Percentiles rank a stretch among this genome's conserved stretches.
phyloP scores from a whole-genome alignment of 139 green algal genomes.

The Pseudopediastrum boryanum region DNA sequence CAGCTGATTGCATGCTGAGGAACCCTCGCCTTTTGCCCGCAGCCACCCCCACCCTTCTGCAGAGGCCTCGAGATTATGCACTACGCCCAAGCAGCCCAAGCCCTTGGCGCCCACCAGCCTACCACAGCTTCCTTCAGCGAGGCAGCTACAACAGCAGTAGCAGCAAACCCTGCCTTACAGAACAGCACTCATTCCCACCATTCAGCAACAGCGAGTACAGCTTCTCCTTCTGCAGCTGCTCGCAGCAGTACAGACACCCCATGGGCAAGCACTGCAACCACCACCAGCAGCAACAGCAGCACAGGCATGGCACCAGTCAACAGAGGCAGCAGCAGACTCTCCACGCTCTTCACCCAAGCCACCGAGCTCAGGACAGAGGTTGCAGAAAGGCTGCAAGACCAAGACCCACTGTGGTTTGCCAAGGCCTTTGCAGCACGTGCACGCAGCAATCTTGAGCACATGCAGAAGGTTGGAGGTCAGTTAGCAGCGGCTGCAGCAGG shows the following conservation, averaged over 20 bases:
- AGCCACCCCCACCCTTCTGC: slow-evolving; percentile 18
- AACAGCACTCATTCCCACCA: background rate
- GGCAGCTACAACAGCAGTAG: slow-evolving; percentile 18
- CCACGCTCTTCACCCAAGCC: background rate
- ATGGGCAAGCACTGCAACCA: background rate
- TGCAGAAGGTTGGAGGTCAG: slow-evolving; percentile 10
- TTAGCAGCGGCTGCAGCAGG: background rate
- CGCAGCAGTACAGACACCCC: background rate
- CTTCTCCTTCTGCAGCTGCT: background rate
- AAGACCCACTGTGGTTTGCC: slow-evolving; percentile 36
- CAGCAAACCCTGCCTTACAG: slow-evolving; percentile 16
- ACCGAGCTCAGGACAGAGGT: background rate
- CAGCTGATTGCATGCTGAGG: too few species aligned
- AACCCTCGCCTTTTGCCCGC: too few species aligned
- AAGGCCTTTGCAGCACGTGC: slow-evolving; percentile 25
- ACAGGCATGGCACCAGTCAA: background rate
- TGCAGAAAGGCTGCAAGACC: background rate
- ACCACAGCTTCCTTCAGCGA: too few species aligned
- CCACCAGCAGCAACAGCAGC: background rate
- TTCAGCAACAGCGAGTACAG: background rate
- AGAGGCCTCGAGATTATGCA: slow-evolving; percentile 24
- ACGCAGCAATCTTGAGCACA: slow-evolving; percentile 9
- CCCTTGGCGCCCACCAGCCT: too few species aligned
- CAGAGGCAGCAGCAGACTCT: background rate
- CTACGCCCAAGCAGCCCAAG: slow-evolving; percentile 22